Evolutionary conservation across 139 green algal species (phyloP).

Genomic region (Chlorella sp.): DNA sequence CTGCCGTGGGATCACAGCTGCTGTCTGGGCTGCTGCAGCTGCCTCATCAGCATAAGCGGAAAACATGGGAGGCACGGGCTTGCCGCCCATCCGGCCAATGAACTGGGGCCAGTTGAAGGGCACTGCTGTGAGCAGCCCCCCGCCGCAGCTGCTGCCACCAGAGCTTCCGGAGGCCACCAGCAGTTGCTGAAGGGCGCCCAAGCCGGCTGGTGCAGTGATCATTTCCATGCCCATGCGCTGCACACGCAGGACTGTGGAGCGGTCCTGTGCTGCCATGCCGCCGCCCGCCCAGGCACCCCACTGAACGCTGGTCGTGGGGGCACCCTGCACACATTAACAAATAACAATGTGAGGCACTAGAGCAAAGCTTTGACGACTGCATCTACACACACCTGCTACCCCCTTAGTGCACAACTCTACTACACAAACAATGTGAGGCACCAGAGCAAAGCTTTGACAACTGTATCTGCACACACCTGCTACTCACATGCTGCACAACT

Average conservation of each 20-base stretch:
- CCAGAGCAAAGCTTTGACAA: neutral
- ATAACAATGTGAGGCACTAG: neutral
- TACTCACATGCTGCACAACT: neutral
- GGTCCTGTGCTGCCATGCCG: conserved; percentile 65
- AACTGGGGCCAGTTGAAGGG: conserved; percentile 50
- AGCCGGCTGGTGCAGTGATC: conserved; percentile 14
- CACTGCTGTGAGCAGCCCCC: conserved; percentile 36
- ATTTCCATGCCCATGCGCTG: conserved; percentile 76
- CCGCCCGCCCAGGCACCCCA: conserved; percentile 65
- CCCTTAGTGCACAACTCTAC: neutral
- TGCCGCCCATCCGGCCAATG: conserved; percentile 18
- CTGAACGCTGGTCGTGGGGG: conserved; percentile 42
- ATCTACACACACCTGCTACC: neutral
- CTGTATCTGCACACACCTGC: neutral
- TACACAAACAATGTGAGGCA: too few relatives aligned
- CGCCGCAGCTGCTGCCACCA: neutral
- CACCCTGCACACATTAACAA: neutral
- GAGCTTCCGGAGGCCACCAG: neutral
- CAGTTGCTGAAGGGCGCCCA: neutral
- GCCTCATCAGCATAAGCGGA: neutral
- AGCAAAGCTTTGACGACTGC: neutral
- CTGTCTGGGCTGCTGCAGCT: neutral
- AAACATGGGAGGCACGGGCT: conserved; percentile 38
- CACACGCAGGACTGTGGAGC: conserved; percentile 60
- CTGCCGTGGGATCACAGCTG: neutral